A percentile compares a stretch with the other conserved stretches of the same genome.
Conservation (phyloP, 192 early-diverging fungal genomes). For the Coemansia sp. region DNA sequence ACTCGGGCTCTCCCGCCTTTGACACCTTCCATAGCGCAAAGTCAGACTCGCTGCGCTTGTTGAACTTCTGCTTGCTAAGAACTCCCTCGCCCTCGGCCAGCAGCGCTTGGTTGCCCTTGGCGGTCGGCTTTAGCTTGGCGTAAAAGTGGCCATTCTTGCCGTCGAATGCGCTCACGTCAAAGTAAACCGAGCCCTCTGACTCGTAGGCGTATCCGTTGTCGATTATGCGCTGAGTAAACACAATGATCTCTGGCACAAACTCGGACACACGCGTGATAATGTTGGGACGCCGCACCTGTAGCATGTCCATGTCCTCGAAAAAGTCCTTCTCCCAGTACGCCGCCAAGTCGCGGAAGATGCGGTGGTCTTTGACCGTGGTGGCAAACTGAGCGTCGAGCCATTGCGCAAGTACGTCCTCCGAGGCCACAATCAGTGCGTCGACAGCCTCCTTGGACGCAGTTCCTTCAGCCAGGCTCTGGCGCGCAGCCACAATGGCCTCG, state of each 20-base stretch:
- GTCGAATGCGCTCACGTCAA: constrained; percentile 87
- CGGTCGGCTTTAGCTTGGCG: constrained; percentile 92
- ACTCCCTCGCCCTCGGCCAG: constrained; percentile 90
- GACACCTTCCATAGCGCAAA: constrained; percentile 97
- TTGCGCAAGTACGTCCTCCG: constrained; percentile 40
- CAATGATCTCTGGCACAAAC: constrained; percentile 94
- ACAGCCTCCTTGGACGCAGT: constrained; percentile 50
- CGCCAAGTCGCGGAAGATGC: constrained; percentile 90
- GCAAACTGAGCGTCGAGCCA: constrained; percentile 55
- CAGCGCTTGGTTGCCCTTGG: constrained; percentile 77
- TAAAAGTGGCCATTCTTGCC: constrained; percentile 85
- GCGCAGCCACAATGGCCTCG: constrained; percentile 21
- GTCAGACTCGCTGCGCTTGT: constrained; percentile 76
- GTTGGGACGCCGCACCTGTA: constrained; percentile 87
- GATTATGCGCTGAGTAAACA: constrained; percentile 90
- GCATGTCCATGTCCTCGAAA: constrained; percentile 90
- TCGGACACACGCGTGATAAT: constrained; percentile 94
- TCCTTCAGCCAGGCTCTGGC: constrained; percentile 16
- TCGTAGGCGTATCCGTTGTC: constrained; percentile 96
- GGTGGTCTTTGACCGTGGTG: constrained; percentile 80
- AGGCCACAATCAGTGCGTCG: constrained; percentile 23
- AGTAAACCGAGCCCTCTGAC: constrained; percentile 82
- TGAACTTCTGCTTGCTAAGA: constrained; percentile 65
- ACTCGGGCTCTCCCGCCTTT: constrained; percentile 93
- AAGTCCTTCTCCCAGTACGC: constrained; percentile 94